These are phyloP conservation scores for Sisymbrium irio DNA, from an alignment of 345 rosid genomes.

Conservation along the genomic window DNA sequence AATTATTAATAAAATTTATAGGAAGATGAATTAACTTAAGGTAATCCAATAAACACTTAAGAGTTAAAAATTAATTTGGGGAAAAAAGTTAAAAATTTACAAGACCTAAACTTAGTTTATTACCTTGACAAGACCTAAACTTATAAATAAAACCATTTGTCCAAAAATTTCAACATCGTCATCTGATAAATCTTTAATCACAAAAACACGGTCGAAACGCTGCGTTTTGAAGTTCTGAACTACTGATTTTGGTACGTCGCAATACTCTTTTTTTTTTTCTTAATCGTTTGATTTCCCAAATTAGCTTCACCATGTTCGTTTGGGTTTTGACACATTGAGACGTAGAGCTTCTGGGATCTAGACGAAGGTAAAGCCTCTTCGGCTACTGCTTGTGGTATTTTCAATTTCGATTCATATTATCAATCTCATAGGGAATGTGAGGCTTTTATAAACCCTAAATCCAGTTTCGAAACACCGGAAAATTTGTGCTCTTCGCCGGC, in stretches of 20 bases:
- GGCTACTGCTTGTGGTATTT: not conserved
- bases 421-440: slow-evolving; percentile 2
- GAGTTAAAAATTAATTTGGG: no score
- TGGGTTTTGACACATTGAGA: slow-evolving; percentile 17
- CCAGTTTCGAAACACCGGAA: slow-evolving; percentile 1
- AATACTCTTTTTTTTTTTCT: slow-evolving; percentile 1
- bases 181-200: no score
- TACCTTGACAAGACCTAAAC: no score
- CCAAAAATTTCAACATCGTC: no score
- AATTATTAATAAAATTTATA: no score
- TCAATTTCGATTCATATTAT: not conserved
- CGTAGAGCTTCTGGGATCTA: slow-evolving; percentile 21
- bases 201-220: not conserved
- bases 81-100: no score
- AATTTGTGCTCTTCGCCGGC: not conserved
- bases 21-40: no score
- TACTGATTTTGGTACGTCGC: not conserved
- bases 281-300: slow-evolving; percentile 18
- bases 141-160: no score
- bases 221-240: no score
- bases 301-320: slow-evolving; percentile 20
- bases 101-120: no score
- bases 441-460: slow-evolving; percentile 28
- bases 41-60: no score
- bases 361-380: slow-evolving; percentile 17